Percentiles rank a stretch among this genome's conserved stretches.
phyloP scores from a whole-genome alignment of 768 basidiomycete genomes.

The Hebeloma cylindrosporum region DNA sequence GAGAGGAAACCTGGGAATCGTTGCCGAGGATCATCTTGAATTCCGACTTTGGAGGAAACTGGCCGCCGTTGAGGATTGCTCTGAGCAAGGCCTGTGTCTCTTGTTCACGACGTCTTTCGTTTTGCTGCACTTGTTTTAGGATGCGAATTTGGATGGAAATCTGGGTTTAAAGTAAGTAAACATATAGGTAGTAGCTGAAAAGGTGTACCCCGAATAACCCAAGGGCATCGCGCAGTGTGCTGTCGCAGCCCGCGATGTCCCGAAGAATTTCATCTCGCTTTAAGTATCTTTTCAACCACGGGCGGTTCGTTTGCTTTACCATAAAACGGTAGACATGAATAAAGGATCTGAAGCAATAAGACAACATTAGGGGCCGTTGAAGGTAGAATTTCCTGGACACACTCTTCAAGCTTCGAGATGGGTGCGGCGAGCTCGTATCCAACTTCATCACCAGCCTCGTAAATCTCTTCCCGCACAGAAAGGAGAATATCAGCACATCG shows the following conservation, averaged over 20 bases:
- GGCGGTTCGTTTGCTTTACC: conserved; percentile 57
- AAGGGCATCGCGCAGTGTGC: conserved; percentile 55
- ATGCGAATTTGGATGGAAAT: conserved; percentile 45
- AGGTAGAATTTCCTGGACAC: too few relatives aligned
- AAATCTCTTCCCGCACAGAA: conserved; percentile 61
- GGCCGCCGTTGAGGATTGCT: conserved; percentile 14
- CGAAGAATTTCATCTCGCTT: conserved; percentile 66
- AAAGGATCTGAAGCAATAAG: conserved; percentile 36
- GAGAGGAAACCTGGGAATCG: conserved; percentile 6
- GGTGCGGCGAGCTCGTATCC: conserved; percentile 50
- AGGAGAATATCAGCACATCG: conserved; percentile 69
- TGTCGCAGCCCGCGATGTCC: conserved; percentile 53
- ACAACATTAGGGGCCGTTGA: neutral
- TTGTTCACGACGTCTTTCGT: conserved; percentile 40
- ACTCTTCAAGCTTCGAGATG: conserved; percentile 52
- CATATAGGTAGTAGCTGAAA: neutral
- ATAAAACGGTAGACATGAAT: conserved; percentile 49
- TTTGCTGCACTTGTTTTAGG: conserved; percentile 47
- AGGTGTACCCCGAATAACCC: conserved; percentile 52
- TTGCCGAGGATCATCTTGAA: conserved; percentile 13
- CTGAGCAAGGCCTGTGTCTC: conserved; percentile 41
- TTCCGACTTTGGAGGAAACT: conserved; percentile 6
- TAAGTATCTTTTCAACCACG: conserved; percentile 78
- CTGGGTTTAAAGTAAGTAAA: conserved; percentile 17
- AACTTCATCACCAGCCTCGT: conserved; percentile 54